Conservation (phyloP, 441 rosid genomes). For the Croton laevigatus region DNA sequence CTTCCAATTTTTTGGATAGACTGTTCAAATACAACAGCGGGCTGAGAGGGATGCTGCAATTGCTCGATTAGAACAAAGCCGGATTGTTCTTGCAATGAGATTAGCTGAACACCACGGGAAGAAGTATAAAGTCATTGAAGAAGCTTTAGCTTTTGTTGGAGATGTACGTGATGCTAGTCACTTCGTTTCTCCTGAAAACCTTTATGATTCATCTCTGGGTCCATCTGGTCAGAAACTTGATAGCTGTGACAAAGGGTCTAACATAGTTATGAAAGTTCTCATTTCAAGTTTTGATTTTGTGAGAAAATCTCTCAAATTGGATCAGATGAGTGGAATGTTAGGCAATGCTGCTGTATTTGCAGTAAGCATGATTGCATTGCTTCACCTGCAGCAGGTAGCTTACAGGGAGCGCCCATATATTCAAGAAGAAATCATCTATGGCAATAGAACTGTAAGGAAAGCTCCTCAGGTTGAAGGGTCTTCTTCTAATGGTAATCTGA, state of each 20-base stretch:
- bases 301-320: conserved; percentile 50
- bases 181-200: conserved; percentile 57
- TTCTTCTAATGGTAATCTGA: conserved; percentile 30
- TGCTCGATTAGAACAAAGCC: conserved; percentile 79
- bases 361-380: conserved; percentile 65
- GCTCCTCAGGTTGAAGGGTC: conserved; percentile 32
- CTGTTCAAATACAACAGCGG: conserved; percentile 70
- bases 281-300: conserved; percentile 54
- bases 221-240: conserved; percentile 32
- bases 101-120: conserved; percentile 77
- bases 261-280: conserved; percentile 41
- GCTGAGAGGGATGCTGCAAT: conserved; percentile 87
- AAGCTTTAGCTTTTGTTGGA: conserved; percentile 78
- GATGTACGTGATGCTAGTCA: conserved; percentile 45
- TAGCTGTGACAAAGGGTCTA: conserved; percentile 28
- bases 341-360: conserved; percentile 78
- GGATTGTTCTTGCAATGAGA: conserved; percentile 74
- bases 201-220: conserved; percentile 34
- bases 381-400: conserved; percentile 60
- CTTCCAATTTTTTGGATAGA: conserved; percentile 37
- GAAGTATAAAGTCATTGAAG: conserved; percentile 76
- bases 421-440: conserved; percentile 35
- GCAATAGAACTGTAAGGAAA: conserved; percentile 29
- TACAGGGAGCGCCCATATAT: conserved; percentile 34
- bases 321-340: conserved; percentile 57